phyloP scores from a whole-genome alignment of 371 early-diverging fungal species.

The Blastocladiella emersonii region DNA sequence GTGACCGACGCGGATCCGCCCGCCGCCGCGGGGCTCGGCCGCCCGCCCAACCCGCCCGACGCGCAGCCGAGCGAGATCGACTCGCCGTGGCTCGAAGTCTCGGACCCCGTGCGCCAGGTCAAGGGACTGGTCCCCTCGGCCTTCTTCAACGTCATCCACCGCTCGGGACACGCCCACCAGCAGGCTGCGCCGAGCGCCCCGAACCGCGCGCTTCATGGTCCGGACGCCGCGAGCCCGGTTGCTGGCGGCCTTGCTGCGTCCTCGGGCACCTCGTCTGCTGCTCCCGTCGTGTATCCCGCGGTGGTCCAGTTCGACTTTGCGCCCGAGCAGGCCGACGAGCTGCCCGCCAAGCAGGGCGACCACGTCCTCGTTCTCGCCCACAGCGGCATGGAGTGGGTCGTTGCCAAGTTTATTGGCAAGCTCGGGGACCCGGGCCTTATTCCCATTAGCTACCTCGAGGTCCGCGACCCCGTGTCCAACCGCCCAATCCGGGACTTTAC shows the following conservation, averaged over 20 bases:
- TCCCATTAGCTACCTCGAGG: conserved; percentile 59
- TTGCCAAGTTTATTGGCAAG: conserved; percentile 55
- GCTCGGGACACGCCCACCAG: neutral
- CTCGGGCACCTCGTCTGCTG: neutral
- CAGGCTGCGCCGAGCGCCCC: neutral
- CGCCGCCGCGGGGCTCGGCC: neutral
- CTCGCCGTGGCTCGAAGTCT: neutral
- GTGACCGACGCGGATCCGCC: neutral
- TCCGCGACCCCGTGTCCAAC: conserved; percentile 4
- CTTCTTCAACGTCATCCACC: neutral
- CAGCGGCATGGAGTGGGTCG: conserved; percentile 65
- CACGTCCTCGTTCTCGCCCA: conserved; percentile 63
- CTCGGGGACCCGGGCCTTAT: conserved; percentile 60
- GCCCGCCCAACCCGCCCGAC: neutral
- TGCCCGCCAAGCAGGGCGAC: conserved; percentile 54
- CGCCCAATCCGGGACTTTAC: neutral
- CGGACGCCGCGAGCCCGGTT: too few relatives aligned
- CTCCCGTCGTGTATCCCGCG: conserved; percentile 40
- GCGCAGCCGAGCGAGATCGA: neutral
- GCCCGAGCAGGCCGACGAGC: conserved; percentile 62
- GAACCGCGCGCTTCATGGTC: too few relatives aligned
- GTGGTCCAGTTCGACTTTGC: conserved; percentile 60
- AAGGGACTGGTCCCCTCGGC: neutral
- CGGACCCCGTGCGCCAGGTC: neutral
- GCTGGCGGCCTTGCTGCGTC: too few relatives aligned